phyloP scores from a whole-genome alignment of 768 basidiomycete species.

The Termitomyces sp. region DNA sequence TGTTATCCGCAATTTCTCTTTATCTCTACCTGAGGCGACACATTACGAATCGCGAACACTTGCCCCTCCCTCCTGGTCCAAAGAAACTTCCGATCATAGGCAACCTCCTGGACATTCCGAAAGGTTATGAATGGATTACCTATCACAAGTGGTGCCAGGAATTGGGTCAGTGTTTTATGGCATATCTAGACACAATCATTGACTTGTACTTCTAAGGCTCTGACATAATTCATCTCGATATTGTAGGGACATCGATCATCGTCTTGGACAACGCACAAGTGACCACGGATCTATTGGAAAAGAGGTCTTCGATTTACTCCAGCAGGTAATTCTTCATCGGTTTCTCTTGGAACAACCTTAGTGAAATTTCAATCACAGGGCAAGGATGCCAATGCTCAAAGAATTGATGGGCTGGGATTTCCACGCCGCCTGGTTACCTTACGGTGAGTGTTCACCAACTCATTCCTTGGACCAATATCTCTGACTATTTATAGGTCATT shows the following conservation, averaged over 20 bases:
- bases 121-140: neutral
- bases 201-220: slow-evolving; percentile 9
- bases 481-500: slow-evolving; percentile 1
- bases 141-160: neutral
- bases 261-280: slow-evolving; percentile 19
- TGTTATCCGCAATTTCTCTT: neutral
- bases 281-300: slow-evolving; percentile 22
- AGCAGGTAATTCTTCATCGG: neutral
- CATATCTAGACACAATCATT: neutral
- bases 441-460: slow-evolving; percentile 9
- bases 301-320: slow-evolving; percentile 19
- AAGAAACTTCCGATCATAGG: neutral
- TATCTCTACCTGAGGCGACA: neutral
- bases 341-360: too few species aligned
- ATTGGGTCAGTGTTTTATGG: neutral
- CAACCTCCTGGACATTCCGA: neutral
- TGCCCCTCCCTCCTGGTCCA: neutral
- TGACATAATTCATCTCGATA: slow-evolving; percentile 21
- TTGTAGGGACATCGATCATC: slow-evolving; percentile 18
- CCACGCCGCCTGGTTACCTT: slow-evolving; percentile 10
- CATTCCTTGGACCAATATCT: neutral
- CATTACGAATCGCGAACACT: neutral
- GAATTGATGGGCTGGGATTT: slow-evolving; percentile 21
- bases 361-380: neutral
- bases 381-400: slow-evolving; percentile 17